Percentiles rank a stretch among this genome's conserved stretches.
Conservation (phyloP, 2,329 filamentous ascomycete genomes). For the Fusarium oxysporum region DNA sequence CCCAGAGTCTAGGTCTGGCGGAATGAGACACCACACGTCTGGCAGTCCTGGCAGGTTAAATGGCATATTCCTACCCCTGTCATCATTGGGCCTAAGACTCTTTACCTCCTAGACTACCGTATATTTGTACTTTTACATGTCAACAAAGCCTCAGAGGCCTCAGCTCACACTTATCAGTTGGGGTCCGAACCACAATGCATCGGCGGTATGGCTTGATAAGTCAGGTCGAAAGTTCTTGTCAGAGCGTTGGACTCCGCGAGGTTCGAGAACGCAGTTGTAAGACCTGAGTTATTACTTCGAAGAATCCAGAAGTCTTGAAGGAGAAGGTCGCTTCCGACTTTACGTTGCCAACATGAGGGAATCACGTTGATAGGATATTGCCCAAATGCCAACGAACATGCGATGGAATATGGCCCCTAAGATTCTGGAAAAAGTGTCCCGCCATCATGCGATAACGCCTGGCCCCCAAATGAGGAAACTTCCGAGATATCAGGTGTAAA, state of each 20-base stretch:
- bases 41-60: not conserved
- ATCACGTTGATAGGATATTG: not conserved
- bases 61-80: not conserved
- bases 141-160: not conserved
- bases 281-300: fast-evolving
- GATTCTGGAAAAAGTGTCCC: too few species aligned
- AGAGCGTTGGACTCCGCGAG: not conserved
- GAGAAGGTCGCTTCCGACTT: not conserved
- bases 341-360: not conserved
- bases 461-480: too few species aligned
- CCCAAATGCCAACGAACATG: not conserved
- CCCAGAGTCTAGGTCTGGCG: not conserved
- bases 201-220: not conserved
- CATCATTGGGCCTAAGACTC: not conserved
- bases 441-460: too few species aligned
- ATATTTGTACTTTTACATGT: not conserved
- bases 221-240: not conserved
- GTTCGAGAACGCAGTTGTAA: not conserved
- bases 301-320: not conserved
- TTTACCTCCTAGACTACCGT: not conserved
- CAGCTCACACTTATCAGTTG: not conserved
- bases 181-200: not conserved
- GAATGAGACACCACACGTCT: not conserved
- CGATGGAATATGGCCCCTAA: too few species aligned
- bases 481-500: too few species aligned